A percentile compares a stretch with the other conserved stretches of the same genome.
phyloP scores from a whole-genome alignment of 306 rosid species.

The Sechiopsis laciniata region DNA sequence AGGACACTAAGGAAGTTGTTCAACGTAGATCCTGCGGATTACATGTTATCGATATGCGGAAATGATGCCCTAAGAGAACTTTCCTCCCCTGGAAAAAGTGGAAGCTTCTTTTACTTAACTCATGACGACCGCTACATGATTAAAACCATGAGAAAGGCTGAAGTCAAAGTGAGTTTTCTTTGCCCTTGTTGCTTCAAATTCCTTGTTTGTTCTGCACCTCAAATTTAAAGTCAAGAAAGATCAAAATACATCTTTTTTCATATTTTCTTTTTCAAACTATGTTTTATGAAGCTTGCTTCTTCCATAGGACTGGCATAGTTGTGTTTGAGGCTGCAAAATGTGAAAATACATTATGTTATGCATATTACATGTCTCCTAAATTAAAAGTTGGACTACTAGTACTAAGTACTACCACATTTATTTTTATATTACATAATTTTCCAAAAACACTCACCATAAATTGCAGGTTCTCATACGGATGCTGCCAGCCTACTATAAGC shows the following conservation, averaged over 20 bases:
- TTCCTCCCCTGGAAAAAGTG: slow-evolving; percentile 94
- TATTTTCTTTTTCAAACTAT: not conserved
- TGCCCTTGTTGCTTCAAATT: slow-evolving; percentile 4
- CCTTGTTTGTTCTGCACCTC: not conserved
- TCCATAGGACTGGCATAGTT: not conserved
- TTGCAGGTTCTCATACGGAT: slow-evolving; percentile 75
- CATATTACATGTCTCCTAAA: not conserved
- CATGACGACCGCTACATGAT: slow-evolving; percentile 91
- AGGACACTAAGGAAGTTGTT: slow-evolving; percentile 94
- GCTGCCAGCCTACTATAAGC: slow-evolving; percentile 91
- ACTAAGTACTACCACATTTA: not conserved
- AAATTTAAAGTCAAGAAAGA: slow-evolving; percentile 4
- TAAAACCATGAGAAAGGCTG: slow-evolving; percentile 94
- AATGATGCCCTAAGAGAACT: slow-evolving; percentile 88
- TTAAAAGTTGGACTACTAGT: not conserved
- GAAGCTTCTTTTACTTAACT: slow-evolving; percentile 92
- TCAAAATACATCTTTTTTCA: not conserved
- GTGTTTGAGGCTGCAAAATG: slow-evolving; percentile 2
- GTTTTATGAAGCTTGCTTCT: not conserved
- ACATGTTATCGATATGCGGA: slow-evolving; percentile 91
- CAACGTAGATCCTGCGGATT: slow-evolving; percentile 92
- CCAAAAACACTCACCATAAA: slow-evolving; percentile 18
- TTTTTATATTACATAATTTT: not conserved
- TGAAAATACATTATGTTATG: not conserved
- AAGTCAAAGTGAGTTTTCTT: slow-evolving; percentile 71